phyloP scores from a whole-genome alignment of 1,139 yeast species.

The Candida frijolesensis region DNA sequence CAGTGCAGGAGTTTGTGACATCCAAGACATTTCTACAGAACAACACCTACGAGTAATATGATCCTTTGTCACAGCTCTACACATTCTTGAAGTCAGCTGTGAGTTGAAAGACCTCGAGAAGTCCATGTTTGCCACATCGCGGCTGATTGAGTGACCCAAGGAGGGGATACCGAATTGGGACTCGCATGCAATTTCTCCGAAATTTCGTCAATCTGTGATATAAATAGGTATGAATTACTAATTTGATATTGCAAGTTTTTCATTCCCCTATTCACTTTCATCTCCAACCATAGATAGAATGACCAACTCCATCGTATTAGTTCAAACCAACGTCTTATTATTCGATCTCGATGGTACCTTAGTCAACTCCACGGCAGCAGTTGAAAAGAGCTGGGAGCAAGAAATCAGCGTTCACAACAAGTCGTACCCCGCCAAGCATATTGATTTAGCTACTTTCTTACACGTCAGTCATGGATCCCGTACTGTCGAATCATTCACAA shows the following conservation, averaged over 20 bases:
- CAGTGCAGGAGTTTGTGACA: no score
- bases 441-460: conserved; percentile 17
- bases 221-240: not conserved
- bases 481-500: conserved; percentile 19
- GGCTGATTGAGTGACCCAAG: not conserved
- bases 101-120: no score
- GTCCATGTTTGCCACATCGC: no score
- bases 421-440: conserved; percentile 8
- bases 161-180: conserved; percentile 1
- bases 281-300: not conserved
- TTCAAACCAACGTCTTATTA: conserved; percentile 12
- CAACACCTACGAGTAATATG: no score
- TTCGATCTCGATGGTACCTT: conserved; percentile 27
- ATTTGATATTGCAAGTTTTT: not conserved
- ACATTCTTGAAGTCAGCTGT: no score
- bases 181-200: not conserved
- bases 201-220: not conserved
- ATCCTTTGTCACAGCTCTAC: no score
- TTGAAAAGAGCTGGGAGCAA: conserved; percentile 23
- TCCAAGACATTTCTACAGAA: no score
- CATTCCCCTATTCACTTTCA: not conserved
- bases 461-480: conserved; percentile 22
- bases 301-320: not conserved
- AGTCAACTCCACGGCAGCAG: conserved; percentile 24
- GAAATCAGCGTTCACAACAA: conserved; percentile 18